Percentiles rank a stretch among this genome's conserved stretches.
Conservation (phyloP, 73 alveolate genomes). For the Paramecium octaurelia region DNA sequence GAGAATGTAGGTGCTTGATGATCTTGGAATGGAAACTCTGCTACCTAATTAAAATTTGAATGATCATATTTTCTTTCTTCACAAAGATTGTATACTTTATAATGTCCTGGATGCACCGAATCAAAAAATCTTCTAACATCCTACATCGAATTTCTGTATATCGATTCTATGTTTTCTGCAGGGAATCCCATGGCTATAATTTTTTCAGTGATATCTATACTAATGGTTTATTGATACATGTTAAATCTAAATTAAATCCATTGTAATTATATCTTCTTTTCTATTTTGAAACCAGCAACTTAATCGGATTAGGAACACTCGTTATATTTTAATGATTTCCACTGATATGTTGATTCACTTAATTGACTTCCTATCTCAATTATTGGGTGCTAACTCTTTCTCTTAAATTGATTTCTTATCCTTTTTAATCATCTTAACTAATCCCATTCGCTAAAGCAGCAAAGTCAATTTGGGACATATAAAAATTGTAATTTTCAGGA, state of each 20-base stretch:
- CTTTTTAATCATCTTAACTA: neutral
- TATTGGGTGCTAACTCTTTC: neutral
- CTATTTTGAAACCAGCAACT: constrained; percentile 18
- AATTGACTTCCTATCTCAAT: constrained; percentile 27
- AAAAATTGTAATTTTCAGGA: neutral
- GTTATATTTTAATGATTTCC: constrained; percentile 42
- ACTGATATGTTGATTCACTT: constrained; percentile 24
- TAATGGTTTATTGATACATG: neutral
- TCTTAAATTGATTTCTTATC: neutral
- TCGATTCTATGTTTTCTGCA: constrained; percentile 77
- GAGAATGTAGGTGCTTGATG: constrained; percentile 61
- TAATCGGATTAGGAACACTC: constrained; percentile 44
- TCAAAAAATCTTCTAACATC: constrained; percentile 80
- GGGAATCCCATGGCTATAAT: constrained; percentile 95
- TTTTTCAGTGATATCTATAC: constrained; percentile 71
- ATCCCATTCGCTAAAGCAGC: neutral
- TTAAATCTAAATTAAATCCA: constrained; percentile 48
- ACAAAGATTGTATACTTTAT: constrained; percentile 87
- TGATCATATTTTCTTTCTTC: constrained; percentile 73
- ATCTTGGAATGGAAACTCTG: constrained; percentile 60
- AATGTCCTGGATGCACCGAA: constrained; percentile 76
- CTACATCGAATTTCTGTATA: constrained; percentile 79
- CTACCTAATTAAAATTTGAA: constrained; percentile 27
- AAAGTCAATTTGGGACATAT: neutral
- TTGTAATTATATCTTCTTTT: constrained; percentile 10